phyloP scores from a whole-genome alignment of 2,329 filamentous ascomycete species.

The Pyrenochaeta sp. region DNA sequence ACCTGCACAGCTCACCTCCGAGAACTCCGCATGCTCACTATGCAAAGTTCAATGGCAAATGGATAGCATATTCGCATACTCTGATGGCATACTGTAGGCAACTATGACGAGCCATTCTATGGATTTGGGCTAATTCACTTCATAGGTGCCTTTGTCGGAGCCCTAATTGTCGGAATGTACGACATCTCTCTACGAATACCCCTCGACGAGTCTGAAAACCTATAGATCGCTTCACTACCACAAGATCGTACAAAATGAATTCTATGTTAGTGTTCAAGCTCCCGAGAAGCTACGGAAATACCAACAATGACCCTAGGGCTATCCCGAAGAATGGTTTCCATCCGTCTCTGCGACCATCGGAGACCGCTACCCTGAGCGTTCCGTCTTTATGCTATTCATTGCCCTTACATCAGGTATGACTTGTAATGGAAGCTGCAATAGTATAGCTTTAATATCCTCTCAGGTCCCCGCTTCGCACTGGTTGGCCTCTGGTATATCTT shows the following conservation, averaged over 20 bases:
- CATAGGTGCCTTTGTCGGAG: constrained; percentile 83
- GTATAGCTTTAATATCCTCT: constrained; percentile 14
- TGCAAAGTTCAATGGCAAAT: constrained; percentile 78
- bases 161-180: constrained; percentile 76
- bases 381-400: constrained; percentile 97
- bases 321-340: constrained; percentile 92
- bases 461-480: constrained; percentile 88
- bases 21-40: constrained; percentile 42
- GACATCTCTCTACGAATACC: constrained; percentile 8
- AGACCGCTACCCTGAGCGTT: constrained; percentile 94
- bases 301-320: constrained; percentile 45
- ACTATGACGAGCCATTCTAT: background rate
- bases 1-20: constrained; percentile 33
- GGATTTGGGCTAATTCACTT: background rate
- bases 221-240: constrained; percentile 81
- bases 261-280: constrained; percentile 65
- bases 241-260: constrained; percentile 98
- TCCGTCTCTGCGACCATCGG: constrained; percentile 97
- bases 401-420: constrained; percentile 84
- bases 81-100: constrained; percentile 75
- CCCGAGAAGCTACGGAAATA: background rate
- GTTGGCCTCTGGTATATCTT: constrained; percentile 93
- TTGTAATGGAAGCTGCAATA: background rate
- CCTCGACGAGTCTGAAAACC: constrained; percentile 30
- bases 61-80: constrained; percentile 91